Evolutionary conservation across 352 stramenopile genomes (phyloP), one percentile per base, ranked within the genome.

Genomic region (Pythium folliculosum): DNA sequence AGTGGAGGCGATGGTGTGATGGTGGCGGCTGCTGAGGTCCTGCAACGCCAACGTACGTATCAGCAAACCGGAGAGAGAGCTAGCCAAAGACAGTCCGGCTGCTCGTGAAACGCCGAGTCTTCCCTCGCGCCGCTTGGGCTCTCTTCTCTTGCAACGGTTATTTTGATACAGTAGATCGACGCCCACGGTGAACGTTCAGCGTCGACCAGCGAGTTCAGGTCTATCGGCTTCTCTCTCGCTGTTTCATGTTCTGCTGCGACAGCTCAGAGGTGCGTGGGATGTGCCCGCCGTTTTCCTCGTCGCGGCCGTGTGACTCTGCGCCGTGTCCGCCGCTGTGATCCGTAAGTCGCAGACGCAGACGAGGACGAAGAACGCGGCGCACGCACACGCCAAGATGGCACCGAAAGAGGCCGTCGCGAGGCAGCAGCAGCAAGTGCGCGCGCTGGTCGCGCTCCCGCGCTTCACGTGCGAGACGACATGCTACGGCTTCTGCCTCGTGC

Each of bases 391-490:
- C 21, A 61, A 47, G 17, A 60, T 60, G 51, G 60, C 50, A 13
- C 40, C 60, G 27, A 65, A 17, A 51, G 48, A n/a, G 2, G 22
- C 22, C 19, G 17, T 13, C n/a, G 16, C 16, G n/a, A 21, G 35
- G 16, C 53, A 12, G 53, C 37, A 21, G 21, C 22, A 23, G 55
- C 54, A 21, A 25, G 56, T 50, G 19, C 73, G 70, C 17, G 40
- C 53, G 16, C 65, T 77, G 3, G 50, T 86, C 50, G 50, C 69
- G 38, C 59, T 82, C 38, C 82, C 80, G 40, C 16, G 57, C 35
- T 87, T 88, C 53, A 78, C 69, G 25, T 81, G 71, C 62, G 75
- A 72, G 54, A 83, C 78, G n/a, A 78, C 77, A 60, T 87, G 77
- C 43, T 72, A 69, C 21, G 78, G 71, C 21, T 51, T 63, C 19